Evolutionary conservation across 768 basidiomycete species (phyloP).

Genomic region (Rubroboletus pulcherrimus): DNA sequence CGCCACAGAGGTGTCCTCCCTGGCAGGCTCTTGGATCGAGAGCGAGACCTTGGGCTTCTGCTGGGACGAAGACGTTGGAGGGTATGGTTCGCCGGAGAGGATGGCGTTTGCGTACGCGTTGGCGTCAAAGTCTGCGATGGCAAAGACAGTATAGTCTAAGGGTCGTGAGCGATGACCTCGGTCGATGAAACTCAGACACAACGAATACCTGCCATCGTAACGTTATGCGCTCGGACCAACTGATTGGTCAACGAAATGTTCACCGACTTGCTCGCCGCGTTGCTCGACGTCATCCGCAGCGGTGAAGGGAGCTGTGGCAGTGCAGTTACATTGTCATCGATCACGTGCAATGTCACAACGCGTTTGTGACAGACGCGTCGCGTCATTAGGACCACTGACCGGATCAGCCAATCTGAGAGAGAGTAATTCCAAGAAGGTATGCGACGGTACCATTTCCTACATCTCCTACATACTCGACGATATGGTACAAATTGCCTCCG

Average conservation of each 20-base stretch:
- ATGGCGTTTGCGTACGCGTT: constrained; percentile 91
- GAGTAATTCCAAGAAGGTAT: constrained; percentile 21
- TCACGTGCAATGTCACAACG: constrained; percentile 31
- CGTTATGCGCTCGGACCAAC: neutral
- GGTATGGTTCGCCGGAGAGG: constrained; percentile 78
- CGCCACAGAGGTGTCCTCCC: constrained; percentile 86
- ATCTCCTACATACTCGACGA: constrained; percentile 10
- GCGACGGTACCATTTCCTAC: constrained; percentile 2
- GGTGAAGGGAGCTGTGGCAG: constrained; percentile 12
- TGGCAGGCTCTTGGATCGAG: constrained; percentile 49
- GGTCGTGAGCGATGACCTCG: neutral
- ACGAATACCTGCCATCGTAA: constrained; percentile 22
- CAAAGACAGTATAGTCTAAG: constrained; percentile 73
- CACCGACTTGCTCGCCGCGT: neutral
- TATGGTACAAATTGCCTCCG: constrained; percentile 23
- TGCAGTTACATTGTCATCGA: constrained; percentile 12
- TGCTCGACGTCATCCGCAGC: neutral
- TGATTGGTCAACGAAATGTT: neutral
- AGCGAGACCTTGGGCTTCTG: constrained; percentile 22
- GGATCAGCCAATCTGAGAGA: constrained; percentile 1
- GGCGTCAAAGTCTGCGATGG: constrained; percentile 72
- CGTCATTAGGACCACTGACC: neutral
- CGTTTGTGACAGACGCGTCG: constrained; percentile 27
- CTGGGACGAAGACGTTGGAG: constrained; percentile 36
- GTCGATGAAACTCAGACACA: neutral